phyloP scores from a whole-genome alignment of 2,329 filamentous ascomycete genomes.

The Eurotiales sp. region DNA sequence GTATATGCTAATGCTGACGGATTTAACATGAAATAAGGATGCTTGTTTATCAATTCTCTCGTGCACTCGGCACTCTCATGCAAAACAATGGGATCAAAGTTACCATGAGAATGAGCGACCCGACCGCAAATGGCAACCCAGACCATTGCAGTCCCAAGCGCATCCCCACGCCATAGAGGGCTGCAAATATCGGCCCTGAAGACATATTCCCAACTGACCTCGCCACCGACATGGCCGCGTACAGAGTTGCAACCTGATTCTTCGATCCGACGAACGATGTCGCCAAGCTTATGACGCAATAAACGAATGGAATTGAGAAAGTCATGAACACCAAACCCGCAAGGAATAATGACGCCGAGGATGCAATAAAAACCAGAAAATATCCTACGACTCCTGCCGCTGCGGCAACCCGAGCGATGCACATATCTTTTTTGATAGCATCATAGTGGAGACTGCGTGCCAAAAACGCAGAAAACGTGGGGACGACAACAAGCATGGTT shows the following conservation, averaged over 20 bases:
- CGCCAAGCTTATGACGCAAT: slow-evolving; percentile 24
- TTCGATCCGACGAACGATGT: slow-evolving; percentile 22
- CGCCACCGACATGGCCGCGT: slow-evolving; percentile 24
- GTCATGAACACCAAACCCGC: slow-evolving; percentile 23
- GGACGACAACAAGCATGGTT: slow-evolving; percentile 24
- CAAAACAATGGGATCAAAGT: slow-evolving; percentile 4
- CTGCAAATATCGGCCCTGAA: slow-evolving; percentile 26
- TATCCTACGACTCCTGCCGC: slow-evolving; percentile 21
- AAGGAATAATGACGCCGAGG: slow-evolving; percentile 18
- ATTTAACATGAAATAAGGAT: too few species aligned
- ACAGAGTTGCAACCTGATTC: slow-evolving; percentile 27
- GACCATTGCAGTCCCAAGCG: slow-evolving; percentile 24
- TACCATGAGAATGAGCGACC: slow-evolving; percentile 15
- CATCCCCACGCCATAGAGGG: slow-evolving; percentile 23
- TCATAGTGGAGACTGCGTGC: slow-evolving; percentile 20
- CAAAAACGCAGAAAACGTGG: slow-evolving; percentile 17
- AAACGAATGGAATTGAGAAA: slow-evolving; percentile 22
- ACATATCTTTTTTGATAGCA: slow-evolving; percentile 21
- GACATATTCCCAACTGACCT: slow-evolving; percentile 21
- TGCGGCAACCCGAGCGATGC: slow-evolving; percentile 20
- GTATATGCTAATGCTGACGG: too few species aligned
- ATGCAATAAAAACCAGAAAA: slow-evolving; percentile 18
- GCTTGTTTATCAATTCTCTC: too few species aligned
- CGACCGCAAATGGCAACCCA: slow-evolving; percentile 26
- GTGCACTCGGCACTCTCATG: slow-evolving; percentile 9